Evolutionary conservation across 306 rosid species (phyloP).

Genomic region (Rosa chinensis): DNA sequence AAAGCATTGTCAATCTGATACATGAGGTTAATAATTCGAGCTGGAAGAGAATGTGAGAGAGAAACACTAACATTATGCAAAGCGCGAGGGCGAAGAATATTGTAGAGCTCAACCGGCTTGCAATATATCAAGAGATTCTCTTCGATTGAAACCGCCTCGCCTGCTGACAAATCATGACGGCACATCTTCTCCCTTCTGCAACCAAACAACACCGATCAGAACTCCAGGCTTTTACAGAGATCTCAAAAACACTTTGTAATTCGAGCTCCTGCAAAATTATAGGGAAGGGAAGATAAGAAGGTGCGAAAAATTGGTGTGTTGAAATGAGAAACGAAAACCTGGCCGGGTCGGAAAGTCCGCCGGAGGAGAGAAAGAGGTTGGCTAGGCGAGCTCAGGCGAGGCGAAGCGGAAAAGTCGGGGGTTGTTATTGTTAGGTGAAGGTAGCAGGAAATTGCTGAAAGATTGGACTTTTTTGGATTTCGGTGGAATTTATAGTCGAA

Average conservation of each 20-base stretch:
- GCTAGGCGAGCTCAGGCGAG: not conserved
- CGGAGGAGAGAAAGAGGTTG: not conserved
- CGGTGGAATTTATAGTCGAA: too few relatives aligned
- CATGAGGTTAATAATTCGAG: not conserved
- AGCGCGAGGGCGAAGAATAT: conserved; percentile 82
- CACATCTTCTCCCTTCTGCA: conserved; percentile 54
- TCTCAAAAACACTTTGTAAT: not conserved
- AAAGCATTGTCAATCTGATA: not conserved
- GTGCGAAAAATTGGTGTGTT: not conserved
- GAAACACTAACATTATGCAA: conserved; percentile 54
- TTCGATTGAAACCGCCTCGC: conserved; percentile 65
- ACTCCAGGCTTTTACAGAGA: not conserved
- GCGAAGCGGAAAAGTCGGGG: not conserved
- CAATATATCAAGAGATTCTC: conserved; percentile 88
- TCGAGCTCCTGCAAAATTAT: conserved; percentile 1
- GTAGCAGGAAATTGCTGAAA: not conserved
- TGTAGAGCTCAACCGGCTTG: conserved; percentile 97
- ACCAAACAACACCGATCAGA: not conserved
- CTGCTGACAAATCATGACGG: conserved; percentile 65
- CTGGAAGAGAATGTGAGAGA: conserved; percentile 6
- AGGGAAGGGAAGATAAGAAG: not conserved
- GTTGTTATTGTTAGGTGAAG: not conserved
- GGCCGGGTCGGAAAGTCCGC: not conserved
- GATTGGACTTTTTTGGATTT: not conserved
- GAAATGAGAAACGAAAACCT: too few relatives aligned